Percentiles rank a stretch among this genome's conserved stretches.
Conservation (phyloP, 1,284 basidiomycete genomes). For the Ustilago hordei region DNA sequence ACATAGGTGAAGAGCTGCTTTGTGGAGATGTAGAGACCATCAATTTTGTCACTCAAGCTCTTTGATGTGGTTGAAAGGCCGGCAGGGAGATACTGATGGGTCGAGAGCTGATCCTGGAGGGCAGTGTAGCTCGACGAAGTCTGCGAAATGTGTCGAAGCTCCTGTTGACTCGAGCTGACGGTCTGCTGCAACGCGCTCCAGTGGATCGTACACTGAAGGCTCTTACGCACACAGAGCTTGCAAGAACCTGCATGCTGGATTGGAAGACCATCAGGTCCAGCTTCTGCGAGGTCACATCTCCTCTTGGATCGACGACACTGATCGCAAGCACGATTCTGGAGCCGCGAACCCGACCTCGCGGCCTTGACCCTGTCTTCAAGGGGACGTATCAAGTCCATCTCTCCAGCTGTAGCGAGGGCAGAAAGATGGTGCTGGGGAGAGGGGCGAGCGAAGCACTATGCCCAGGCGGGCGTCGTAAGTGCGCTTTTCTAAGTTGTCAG, state of each 20-base stretch:
- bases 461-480: background rate
- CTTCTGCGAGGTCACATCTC: conserved; percentile 46
- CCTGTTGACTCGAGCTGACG: conserved; percentile 46
- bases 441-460: background rate
- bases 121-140: conserved; percentile 41
- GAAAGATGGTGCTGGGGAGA: background rate
- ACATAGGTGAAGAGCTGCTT: conserved; percentile 45
- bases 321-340: conserved; percentile 52
- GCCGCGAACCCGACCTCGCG: conserved; percentile 40
- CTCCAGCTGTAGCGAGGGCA: background rate
- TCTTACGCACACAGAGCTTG: conserved; percentile 50
- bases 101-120: conserved; percentile 44
- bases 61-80: conserved; percentile 35
- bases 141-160: conserved; percentile 47
- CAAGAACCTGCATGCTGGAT: conserved; percentile 39
- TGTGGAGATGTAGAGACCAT: conserved; percentile 44
- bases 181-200: conserved; percentile 46
- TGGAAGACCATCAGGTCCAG: conserved; percentile 38
- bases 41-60: conserved; percentile 34
- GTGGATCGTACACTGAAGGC: conserved; percentile 47
- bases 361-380: conserved; percentile 40
- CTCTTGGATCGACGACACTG: conserved; percentile 50
- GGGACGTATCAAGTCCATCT: conserved; percentile 36
- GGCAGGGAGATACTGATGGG: conserved; percentile 30
- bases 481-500: background rate